A percentile compares a stretch with the other conserved stretches of the same genome.
These are phyloP conservation scores for Penicillium griseofulvum DNA, from an alignment of 2,329 filamentous ascomycete genomes.

Conservation along the genomic window DNA sequence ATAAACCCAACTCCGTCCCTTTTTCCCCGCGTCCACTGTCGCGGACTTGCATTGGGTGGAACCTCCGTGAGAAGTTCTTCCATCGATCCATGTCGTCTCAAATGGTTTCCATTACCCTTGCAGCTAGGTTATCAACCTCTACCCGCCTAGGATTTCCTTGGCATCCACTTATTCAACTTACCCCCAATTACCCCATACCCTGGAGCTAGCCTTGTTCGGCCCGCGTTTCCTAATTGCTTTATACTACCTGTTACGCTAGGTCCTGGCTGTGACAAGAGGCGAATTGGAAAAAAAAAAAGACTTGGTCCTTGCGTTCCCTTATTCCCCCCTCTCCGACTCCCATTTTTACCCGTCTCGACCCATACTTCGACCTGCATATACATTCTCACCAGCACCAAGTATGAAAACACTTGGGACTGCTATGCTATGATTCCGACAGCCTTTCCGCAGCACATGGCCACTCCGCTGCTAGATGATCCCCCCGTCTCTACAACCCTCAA, in stretches of 20 bases:
- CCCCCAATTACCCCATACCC: slow-evolving; percentile 1
- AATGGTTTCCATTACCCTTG: slow-evolving; percentile 3
- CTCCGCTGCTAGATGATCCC: slow-evolving; percentile 29
- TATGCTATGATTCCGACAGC: slow-evolving; percentile 38
- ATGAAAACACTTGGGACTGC: slow-evolving; percentile 27
- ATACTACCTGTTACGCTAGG: neutral
- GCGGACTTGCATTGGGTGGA: slow-evolving; percentile 11
- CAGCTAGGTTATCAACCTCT: slow-evolving; percentile 12
- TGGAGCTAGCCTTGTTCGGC: slow-evolving; percentile 2
- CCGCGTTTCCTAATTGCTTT: neutral
- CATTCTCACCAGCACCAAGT: slow-evolving; percentile 14
- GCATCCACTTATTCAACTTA: neutral
- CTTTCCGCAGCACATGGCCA: slow-evolving; percentile 33
- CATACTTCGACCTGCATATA: neutral
- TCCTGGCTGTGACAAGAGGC: neutral
- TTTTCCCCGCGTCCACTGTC: slow-evolving; percentile 22
- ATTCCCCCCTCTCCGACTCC: neutral
- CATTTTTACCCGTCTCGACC: neutral
- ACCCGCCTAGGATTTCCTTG: neutral
- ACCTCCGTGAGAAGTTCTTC: slow-evolving; percentile 11
- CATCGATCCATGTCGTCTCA: slow-evolving; percentile 8
- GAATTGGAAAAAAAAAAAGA: neutral
- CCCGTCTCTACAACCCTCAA: slow-evolving; percentile 22
- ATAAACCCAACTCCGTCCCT: slow-evolving; percentile 26
- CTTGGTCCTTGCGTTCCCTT: neutral